Percentiles rank a stretch among this genome's conserved stretches.
Evolutionary conservation across 2,329 filamentous ascomycete species (phyloP).

Genomic region (Diaporthe sp.): DNA sequence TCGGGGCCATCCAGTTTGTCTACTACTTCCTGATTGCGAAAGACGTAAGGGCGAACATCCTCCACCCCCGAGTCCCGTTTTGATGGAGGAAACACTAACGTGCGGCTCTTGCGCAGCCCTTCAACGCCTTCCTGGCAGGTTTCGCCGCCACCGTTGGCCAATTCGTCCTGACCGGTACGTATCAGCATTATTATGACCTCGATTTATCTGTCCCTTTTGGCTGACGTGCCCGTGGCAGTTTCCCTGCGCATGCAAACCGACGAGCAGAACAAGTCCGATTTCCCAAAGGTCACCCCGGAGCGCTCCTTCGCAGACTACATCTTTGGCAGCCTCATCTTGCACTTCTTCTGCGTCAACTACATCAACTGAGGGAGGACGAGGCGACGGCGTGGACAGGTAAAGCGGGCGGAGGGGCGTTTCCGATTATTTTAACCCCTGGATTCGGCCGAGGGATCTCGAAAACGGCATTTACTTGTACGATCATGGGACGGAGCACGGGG

Average conservation of each 20-base stretch:
- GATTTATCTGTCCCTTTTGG: not conserved
- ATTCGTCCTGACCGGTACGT: constrained; percentile 91
- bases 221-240: constrained; percentile 56
- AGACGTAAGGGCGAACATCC: constrained; percentile 77
- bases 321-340: constrained; percentile 93
- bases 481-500: constrained; percentile 28
- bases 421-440: not conserved
- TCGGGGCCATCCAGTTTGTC: constrained; percentile 91
- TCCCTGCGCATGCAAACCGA: constrained; percentile 93
- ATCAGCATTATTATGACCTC: not conserved
- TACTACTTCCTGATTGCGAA: constrained; percentile 95
- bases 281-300: constrained; percentile 83
- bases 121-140: constrained; percentile 97
- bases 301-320: constrained; percentile 97
- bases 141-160: constrained; percentile 96
- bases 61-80: not conserved
- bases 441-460: not conserved
- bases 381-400: constrained; percentile 38
- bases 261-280: constrained; percentile 83
- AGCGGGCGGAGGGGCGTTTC: constrained; percentile 25
- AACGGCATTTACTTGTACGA: constrained; percentile 32
- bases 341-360: constrained; percentile 99
- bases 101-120: constrained; percentile 74
- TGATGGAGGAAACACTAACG: constrained; percentile 43
- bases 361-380: constrained; percentile 79